Conservation (phyloP, 805 yeast species). For the Candida jianshihensis region DNA sequence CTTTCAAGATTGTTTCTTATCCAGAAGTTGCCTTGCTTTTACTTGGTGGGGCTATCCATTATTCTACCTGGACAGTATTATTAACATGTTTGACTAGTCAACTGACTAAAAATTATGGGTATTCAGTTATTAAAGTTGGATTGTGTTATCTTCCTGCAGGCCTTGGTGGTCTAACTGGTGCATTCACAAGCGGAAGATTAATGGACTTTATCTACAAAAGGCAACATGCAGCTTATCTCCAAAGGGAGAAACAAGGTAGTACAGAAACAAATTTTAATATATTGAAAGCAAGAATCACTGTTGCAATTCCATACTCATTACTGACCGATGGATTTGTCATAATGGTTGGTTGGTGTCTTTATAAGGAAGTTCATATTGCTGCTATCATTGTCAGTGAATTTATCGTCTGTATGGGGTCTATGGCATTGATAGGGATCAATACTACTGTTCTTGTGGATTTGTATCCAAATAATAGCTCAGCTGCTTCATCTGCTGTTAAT, state of each 20-base stretch:
- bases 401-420: slow-evolving; percentile 47
- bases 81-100: slow-evolving; percentile 36
- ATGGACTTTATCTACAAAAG: slow-evolving; percentile 43
- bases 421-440: slow-evolving; percentile 45
- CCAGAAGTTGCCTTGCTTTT: slow-evolving; percentile 42
- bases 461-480: slow-evolving; percentile 59
- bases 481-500: slow-evolving; percentile 70
- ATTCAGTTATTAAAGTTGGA: slow-evolving; percentile 52
- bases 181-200: slow-evolving; percentile 47
- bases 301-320: slow-evolving; percentile 33
- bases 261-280: slow-evolving; percentile 37
- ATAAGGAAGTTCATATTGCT: slow-evolving; percentile 38
- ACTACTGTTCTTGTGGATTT: slow-evolving; percentile 67
- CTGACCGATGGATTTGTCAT: slow-evolving; percentile 33
- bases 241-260: slow-evolving; percentile 17
- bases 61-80: slow-evolving; percentile 62
- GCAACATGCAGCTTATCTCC: too few species aligned
- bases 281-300: slow-evolving; percentile 45
- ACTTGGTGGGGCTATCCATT: slow-evolving; percentile 54
- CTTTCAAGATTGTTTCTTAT: slow-evolving; percentile 36
- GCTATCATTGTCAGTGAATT: slow-evolving; percentile 53
- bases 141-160: slow-evolving; percentile 70
- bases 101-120: slow-evolving; percentile 37
- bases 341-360: slow-evolving; percentile 68
- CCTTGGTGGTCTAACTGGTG: slow-evolving; percentile 50